Base-by-base conservation (phyloP, 2,329 filamentous ascomycete species). In the Phaeosphaeria sp. region DNA sequence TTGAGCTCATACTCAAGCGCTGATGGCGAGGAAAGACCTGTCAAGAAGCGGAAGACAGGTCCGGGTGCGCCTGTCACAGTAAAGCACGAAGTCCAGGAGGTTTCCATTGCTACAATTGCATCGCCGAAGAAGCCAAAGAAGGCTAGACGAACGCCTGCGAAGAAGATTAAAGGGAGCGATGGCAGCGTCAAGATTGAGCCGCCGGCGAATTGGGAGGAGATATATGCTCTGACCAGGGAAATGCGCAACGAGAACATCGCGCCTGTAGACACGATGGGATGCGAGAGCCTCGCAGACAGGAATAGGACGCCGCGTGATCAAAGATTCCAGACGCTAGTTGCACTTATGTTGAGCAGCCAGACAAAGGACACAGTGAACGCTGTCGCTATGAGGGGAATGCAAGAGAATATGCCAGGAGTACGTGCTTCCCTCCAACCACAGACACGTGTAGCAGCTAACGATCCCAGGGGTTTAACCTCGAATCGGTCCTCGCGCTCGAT, bases 251-350 rank as follows among this genome's bases (percentile, higher is more conserved):
- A 81, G 78, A 90, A 85, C 40, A 77, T 85, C 0, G 95, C 95
- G 0, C 91, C 94, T 0, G 95, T 99, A 11, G 95, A 99, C 76
- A 98, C 94, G 0, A 97, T 98, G 93, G 95, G 95, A 11, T 99
- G 95, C 78, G 93, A 93, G 77, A 86, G 86, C 7, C 83, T 95
- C 9, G 91, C 91, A 2, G 80, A 86, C 54, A 79, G 83, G 48
- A 74, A 79, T 17, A 76, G 71, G 2, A 76, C 79, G 0, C 81
- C 82, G 17, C 76, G 81, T 53, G 85, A 89, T 71, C 87, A 88
- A 73, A 86, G 93, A 6, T 93, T 96, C 68, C 93, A 97, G 71
- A 96, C 92, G 2, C 85, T 97, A 27, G 84, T 96, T 40, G 87
- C 93, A 15, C 82, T 97, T 61, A 97, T 97, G 93, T 84, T 97